Evolutionary conservation across 2,329 filamentous ascomycete species (phyloP), one percentile per base, ranked within the genome.

Genomic region (Colletotrichum zoysiae): DNA sequence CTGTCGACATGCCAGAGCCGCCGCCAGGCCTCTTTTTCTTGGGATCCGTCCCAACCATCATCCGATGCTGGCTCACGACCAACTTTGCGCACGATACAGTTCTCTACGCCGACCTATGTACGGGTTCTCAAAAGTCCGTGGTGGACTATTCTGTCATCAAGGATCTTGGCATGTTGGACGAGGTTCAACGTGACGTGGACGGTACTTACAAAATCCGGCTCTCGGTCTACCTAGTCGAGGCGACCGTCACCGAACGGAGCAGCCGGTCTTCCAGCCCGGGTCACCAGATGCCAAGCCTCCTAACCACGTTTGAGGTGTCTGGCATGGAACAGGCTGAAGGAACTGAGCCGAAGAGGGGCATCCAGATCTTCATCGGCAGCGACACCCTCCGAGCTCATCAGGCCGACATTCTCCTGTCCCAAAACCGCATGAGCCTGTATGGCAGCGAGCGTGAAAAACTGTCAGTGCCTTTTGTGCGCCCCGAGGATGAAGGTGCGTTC

Each of bases 51-150:
- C 96, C 96, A 7, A 94, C 95, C 40, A 97, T 99, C 75, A 93
- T 98, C 69, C 92, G 96, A 73, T 99, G 96, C 84, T 98, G 96
- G 95, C 86, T 98, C 76, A 95, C 93, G 35, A 92, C 91, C 46
- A 92, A 94, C 77, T 98, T 97, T 82, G 95, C 95, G 18, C 95
- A 97, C 79, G 91, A 93, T 75, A 92, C 94, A 12, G 87, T 98
- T 20, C 86, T 98, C 6, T 98, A 98, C 79, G 96, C 95, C 46
- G 95, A 95, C 44, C 87, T 98, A 2, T 98, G 96, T 81, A 95
- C 94, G 2, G 96, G 95, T 1, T 97, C 96, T 6, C 95, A 95
- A 80, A 92, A 90, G 76, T 98, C 96, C 1, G 91, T 90, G n/a
- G 84, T 99, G 57, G 92, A 96, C 67, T 87, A 89, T 76, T 89